Conservation (phyloP, 2,329 filamentous ascomycete species). For the Sarocladium kiliense region DNA sequence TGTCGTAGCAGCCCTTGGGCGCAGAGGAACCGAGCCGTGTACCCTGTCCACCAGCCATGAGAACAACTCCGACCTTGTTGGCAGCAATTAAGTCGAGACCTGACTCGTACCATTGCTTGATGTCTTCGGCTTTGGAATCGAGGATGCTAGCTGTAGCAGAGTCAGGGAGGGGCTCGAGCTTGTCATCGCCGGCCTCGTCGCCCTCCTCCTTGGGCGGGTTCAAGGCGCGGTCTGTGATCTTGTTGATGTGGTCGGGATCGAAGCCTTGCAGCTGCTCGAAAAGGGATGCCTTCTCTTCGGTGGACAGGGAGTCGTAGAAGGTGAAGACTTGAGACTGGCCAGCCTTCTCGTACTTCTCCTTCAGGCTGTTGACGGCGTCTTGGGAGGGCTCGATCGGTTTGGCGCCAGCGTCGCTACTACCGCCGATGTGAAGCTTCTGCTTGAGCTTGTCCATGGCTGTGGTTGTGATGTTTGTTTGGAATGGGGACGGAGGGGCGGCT, state of each 20-base stretch:
- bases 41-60: conserved; percentile 97
- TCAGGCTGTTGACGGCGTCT: conserved; percentile 63
- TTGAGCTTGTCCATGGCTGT: conserved; percentile 39
- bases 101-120: conserved; percentile 78
- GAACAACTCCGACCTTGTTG: conserved; percentile 76
- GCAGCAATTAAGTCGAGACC: conserved; percentile 76
- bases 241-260: conserved; percentile 82
- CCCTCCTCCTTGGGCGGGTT: conserved; percentile 65
- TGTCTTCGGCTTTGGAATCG: conserved; percentile 68
- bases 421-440: conserved; percentile 32
- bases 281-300: conserved; percentile 68
- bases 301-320: conserved; percentile 74
- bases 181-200: conserved; percentile 35
- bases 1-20: conserved; percentile 96
- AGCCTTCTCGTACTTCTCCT: conserved; percentile 67
- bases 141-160: conserved; percentile 84
- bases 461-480: conserved; percentile 5
- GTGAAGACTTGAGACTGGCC: conserved; percentile 77
- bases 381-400: conserved; percentile 50
- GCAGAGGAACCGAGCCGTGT: conserved; percentile 90
- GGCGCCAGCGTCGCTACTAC: conserved; percentile 12
- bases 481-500: background rate
- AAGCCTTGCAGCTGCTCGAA: conserved; percentile 78
- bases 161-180: conserved; percentile 82
- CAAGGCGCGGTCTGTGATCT: conserved; percentile 75